Base-by-base conservation (phyloP, 305 asterid genomes). In the Withania somnifera region DNA sequence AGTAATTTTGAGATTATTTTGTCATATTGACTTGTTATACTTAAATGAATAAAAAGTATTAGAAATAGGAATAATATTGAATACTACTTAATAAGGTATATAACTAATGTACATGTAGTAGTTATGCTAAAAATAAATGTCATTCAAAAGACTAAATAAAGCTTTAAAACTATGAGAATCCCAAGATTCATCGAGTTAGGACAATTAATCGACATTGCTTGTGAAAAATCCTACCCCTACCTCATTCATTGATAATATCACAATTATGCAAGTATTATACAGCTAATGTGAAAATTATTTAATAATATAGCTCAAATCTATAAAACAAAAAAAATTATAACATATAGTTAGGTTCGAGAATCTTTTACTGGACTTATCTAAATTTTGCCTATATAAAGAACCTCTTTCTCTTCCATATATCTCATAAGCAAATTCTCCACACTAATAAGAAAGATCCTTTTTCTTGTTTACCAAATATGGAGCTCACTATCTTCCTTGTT, bases 401-500 rank as follows among this genome's bases (percentile, higher is more conserved):
- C 26, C 60, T 0, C 0, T 24, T 73, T 47, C 1, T 73, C 14
- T 47, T 73, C 40, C 13, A 71, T 6, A 3, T 73, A 2, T 73
- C 17, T 73, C 60, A 47, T 47, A 13, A 24, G 1, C 10, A 73
- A 47, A 14, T 47, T 2, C 60, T 73, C 42, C 38, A 15, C 42
- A 6, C 20, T 40, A 68, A 45, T 24, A 71, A 71, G 13, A 71
- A 22, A 19, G 14, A 1, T 7, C 5, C 3, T 11, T 71, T 15
- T 45, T 30, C 11, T 69, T 63, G 52, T 34, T 40, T 28, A 26
- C 10, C 50, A 32, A 69, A 73, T 85, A 82, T 76, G 84, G 83
- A 76, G 40, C 36, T 76, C 66, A 47, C 67, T 60, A 22, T 87
- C 82, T 81, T 89, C 83, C 42, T 90, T 5, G 86, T 86, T 47